Evolutionary conservation across 1,284 basidiomycete species (phyloP), one percentile per base, ranked within the genome.

Genomic region (Fistulinella staudtii): DNA sequence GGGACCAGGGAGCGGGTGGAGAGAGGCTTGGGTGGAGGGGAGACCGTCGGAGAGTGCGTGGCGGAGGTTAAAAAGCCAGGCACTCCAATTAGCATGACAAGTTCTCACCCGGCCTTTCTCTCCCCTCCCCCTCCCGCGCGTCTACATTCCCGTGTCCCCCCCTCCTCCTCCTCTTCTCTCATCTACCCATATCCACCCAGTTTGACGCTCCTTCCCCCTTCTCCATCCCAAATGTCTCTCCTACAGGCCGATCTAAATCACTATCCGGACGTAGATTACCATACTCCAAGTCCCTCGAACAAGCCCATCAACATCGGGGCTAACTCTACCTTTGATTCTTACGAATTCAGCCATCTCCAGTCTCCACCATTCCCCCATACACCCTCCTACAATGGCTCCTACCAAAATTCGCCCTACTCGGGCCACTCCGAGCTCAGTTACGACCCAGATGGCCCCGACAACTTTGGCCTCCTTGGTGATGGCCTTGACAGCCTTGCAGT

Each of bases 321-420:
- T 1, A 43, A 17, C 29, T 50, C 61, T 14, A 53, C 60, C 5
- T 72, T 69, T 53, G 71, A 71, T 50, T 30, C 61, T 15, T 70
- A 68, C 51, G 65, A 68, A 36, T 65, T 65, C 56, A 56, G 55
- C 24, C 63, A 56, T 47, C 55, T 61, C n/a, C 56, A 64, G 48
- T 64, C 64, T 24, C 57, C 64, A 0, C 57, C 66, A 24, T 72
- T 71, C 48, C 72, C 74, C 20, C 68, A 69, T 53, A 76, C 74
- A 0, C 74, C 74, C 20, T 77, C 75, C 39, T 76, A 76, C 66
- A 73, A 74, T 53, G 75, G 74, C 48, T 76, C 74, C 1, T 76
- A 76, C 60, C 71, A 79, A 57, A 77, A 80, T 63, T 84, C 82
- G 0, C 82, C 82, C n/a, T 85, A 73, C 61, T 84, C 82, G 6